Evolutionary conservation across 169 alveolate genomes (phyloP), one percentile per base, ranked within the genome.

Genomic region (Plasmodium ovale): DNA sequence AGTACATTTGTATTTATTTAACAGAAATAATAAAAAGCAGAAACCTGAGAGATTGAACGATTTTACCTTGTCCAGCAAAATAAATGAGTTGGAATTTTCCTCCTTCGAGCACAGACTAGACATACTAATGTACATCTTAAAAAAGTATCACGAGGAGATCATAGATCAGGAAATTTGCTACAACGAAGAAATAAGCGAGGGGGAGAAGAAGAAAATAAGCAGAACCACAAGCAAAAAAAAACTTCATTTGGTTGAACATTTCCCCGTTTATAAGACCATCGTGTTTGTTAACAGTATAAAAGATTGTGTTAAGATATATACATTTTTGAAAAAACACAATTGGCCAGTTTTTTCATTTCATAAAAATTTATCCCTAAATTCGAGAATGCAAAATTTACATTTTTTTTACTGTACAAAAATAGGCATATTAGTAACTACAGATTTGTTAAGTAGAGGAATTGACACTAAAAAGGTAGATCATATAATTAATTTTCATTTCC

Each of bases 341-440:
- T 93, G 96, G 96, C 96, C 96, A 19, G 94, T 89, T 44, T 72
- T 92, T 58, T 69, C 87, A 47, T 93, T 92, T 53, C 96, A 93
- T 58, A 89, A 93, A 68, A 73, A 90, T 67, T 73, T 93, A 58
- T 77, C 94, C 5, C 74, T 93, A 44, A 88, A 93, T 44, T 89
- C 95, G 31, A 72, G 96, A 59, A 71, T 93, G 37, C 94, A 93
- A 29, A 84, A 87, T 25, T 62, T 93, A 88, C 91, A 93, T 49
- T 73, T 87, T 16, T 93, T 82, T 51, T 59, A 58, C n/a, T 25
- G 49, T 29, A 5, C 88, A 44, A 37, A 33, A 7, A 14, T 65
- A 27, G 77, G 82, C 42, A 93, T 93, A 16, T 70, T 93, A 77
- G 87, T 93, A 14, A 67, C 92, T 35, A 93, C 96, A 12, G 96